Evolutionary conservation across 2,329 filamentous ascomycete species (phyloP), one percentile per base, ranked within the genome.

Genomic region (Fusarium sp.): DNA sequence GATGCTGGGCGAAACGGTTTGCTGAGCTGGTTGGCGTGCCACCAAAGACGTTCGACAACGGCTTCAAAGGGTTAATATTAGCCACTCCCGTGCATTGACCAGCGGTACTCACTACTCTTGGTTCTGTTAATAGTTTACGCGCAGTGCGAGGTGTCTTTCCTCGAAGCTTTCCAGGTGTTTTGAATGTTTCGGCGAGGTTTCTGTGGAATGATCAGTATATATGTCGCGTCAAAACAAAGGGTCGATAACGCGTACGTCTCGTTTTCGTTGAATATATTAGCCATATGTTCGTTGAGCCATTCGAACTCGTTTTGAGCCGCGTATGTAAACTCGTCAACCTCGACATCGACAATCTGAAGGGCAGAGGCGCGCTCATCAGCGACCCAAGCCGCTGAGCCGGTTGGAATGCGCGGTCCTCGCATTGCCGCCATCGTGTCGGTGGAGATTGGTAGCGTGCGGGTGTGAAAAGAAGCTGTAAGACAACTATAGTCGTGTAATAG

Each of bases 281-380:
- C 89, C 95, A 99, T 98, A 80, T 99, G 96, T 83, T 98, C 96
- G 77, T 99, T 98, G 75, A 99, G 85, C 96, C 96, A 99, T 79
- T 98, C 95, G 77, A 98, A 85, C 80, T 99, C 96, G 81, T 98
- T 97, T 63, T 93, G 90, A 68, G 93, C 95, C 30, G 94, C 94
- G 82, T 93, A 98, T 45, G 92, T 89, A 77, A 98, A 97, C 82
- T 99, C 97, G 73, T 98, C 95, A 58, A 93, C 88, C 80, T 98
- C 96, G 59, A 94, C 88, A 49, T 91, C 87, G 18, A 92, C 88
- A 69, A 98, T 90, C 71, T 92, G 88, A 58, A 90, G 84, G 16
- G 93, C 91, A 76, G 95, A 92, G 45, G 91, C 87, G 74, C 95
- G 89, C 84, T 99, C 96, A 72, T 93, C 90, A 32, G 90, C 84